Base-by-base conservation (phyloP, 768 basidiomycete genomes). In the Omphalotus guepiniiformis region DNA sequence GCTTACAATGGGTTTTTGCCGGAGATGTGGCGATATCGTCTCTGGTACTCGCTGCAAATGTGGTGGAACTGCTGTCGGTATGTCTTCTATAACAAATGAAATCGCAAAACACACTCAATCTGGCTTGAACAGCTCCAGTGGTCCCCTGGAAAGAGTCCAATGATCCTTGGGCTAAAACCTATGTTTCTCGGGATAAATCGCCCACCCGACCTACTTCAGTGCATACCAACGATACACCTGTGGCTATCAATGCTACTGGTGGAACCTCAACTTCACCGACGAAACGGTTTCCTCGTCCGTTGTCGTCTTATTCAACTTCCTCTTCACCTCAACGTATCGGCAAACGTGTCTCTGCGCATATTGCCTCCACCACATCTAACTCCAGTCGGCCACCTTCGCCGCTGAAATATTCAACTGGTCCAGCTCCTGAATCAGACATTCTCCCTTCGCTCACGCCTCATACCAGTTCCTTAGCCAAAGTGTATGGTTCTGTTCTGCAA, bases 11-110 rank as follows among this genome's bases (percentile, higher is more conserved):
- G 85, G 85, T 19, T 92, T 92, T 58, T 93, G 90, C 69, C 77
- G 86, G 50, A 74, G 87, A 61, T 93, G 89, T 59, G 90, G 89
- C 48, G 85, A 91, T 53, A 89, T 93, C 49, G 88, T 91, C 12
- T 40, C 18, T 39, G 79, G 80, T 40, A 64, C 69, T 35, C 84
- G 84, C 43, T 91, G 88, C 65, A 83, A 47, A 39, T 93, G 89
- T 63, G 89, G 90, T 54, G 90, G 90, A 45, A 69, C 73, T 15
- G 69, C 85, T 45, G 89, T 88, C 46, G 88, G 89, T 91, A 60
- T 58, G 89, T 73, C 43, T 44, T 57, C 34, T 13, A 22, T 16
- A 26, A 39, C n/a, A n/a, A n/a, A n/a, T n/a, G n/a, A n/a, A n/a
- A n/a, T n/a, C n/a, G n/a, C n/a, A n/a, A n/a, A n/a, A n/a, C n/a